Base-by-base conservation (phyloP, 2,329 filamentous ascomycete species). In the Penicillium sp. region DNA sequence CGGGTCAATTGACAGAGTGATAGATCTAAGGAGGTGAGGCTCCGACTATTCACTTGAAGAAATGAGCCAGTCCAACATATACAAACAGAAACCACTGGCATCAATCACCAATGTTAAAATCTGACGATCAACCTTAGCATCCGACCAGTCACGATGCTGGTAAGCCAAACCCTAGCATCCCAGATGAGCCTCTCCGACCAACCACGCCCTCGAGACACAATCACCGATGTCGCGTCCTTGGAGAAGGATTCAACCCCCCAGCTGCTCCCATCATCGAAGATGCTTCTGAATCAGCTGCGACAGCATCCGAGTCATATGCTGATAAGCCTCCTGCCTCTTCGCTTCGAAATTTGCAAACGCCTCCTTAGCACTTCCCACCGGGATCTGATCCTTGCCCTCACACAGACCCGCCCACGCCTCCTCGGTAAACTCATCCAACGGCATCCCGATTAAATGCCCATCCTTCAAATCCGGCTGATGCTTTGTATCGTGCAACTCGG, bases 401-500 rank as follows among this genome's bases (percentile, higher is more conserved):
- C 64, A 59, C 47, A 81, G 50, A 27, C 69, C 72, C 5, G 57
- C 57, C 66, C 74, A 80, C 2, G 76, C 71, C 49, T 76, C 72
- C 13, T 77, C 67, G 0, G 69, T 73, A 51, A 80, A 81, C 28
- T 79, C 70, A 13, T 71, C 63, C 43, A 81, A 54, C 3, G 77
- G 77, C 73, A 81, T 80, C 1, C 77, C 77, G 24, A 79, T 70
- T n/a, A 65, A 51, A 12, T 70, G 56, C 1, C 76, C 76, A 46
- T 74, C 67, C 58, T 76, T 71, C 56, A 77, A 66, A 53, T 79
- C 75, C 0, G 76, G 76, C 62, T 79, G 76, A 49, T 79, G 73
- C 60, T 77, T 77, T 27, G 67, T 68, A 49, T 80, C 76, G 50
- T 80, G 77, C 26, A 81, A 61, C 58, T 81, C 78, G 0, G 76